Evolutionary conservation across 2,329 filamentous ascomycete species (phyloP).

Genomic region (Arachnopeziza araneosa): DNA sequence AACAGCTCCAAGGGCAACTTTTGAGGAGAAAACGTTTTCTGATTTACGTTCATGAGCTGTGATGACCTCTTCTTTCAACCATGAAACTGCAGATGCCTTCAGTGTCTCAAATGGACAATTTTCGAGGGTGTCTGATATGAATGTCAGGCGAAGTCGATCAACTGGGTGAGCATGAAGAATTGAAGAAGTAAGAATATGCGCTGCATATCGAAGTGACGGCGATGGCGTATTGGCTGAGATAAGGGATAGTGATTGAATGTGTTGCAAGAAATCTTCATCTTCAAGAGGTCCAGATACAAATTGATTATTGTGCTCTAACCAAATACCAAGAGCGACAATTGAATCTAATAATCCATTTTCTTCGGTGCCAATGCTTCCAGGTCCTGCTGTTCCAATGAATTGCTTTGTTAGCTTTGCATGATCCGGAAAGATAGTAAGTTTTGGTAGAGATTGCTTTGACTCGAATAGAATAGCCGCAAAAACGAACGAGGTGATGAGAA

Average conservation of each 20-base stretch:
- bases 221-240: conserved; percentile 35
- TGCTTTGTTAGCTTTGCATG: conserved; percentile 48
- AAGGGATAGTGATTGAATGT: conserved; percentile 45
- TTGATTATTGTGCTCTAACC: conserved; percentile 47
- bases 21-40: conserved; percentile 41
- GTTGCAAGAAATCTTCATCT: conserved; percentile 47
- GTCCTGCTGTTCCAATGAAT: conserved; percentile 47
- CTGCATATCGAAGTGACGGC: conserved; percentile 31
- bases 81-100: conserved; percentile 57
- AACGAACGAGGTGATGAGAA: conserved; percentile 55
- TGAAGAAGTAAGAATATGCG: conserved; percentile 31
- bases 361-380: conserved; percentile 38
- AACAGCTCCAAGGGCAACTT: conserved; percentile 52
- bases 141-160: conserved; percentile 52
- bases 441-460: conserved; percentile 46
- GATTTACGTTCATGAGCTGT: conserved; percentile 30
- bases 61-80: conserved; percentile 59
- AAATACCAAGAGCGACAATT: conserved; percentile 53
- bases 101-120: conserved; percentile 59
- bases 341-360: conserved; percentile 54
- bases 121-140: conserved; percentile 59
- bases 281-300: conserved; percentile 34
- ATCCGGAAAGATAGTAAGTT: conserved; percentile 54
- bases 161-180: conserved; percentile 51
- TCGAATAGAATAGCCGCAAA: conserved; percentile 58